Evolutionary conservation across 345 rosid species (phyloP).

Genomic region (Salix udensis): DNA sequence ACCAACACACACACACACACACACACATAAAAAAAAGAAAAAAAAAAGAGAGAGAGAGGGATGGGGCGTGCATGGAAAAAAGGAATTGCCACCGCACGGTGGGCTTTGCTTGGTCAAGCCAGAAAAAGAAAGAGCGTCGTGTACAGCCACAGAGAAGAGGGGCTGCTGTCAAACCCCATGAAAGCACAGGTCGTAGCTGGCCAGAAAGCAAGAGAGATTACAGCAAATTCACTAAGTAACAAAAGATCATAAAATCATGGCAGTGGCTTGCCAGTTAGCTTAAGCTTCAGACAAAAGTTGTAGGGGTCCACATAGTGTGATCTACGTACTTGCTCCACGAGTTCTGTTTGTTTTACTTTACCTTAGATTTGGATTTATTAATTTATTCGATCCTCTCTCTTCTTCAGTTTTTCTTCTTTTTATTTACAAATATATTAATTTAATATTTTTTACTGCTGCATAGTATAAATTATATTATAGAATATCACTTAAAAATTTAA

Average conservation of each 20-base stretch:
- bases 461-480: too few relatives aligned
- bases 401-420: too few relatives aligned
- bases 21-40: too few relatives aligned
- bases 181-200: not conserved
- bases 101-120: not conserved
- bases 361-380: not conserved
- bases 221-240: not conserved
- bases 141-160: not conserved
- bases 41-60: not conserved
- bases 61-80: not conserved
- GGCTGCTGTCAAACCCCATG: not conserved
- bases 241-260: not conserved
- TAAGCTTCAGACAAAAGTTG: not conserved
- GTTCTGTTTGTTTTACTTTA: not conserved
- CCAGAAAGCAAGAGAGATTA: not conserved
- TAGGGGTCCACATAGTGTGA: constrained; percentile 30
- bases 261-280: not conserved
- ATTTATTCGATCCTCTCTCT: not conserved
- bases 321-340: constrained; percentile 18
- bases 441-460: too few relatives aligned
- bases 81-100: not conserved
- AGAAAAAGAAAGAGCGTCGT: not conserved
- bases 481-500: too few relatives aligned
- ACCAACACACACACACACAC: too few relatives aligned
- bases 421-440: too few relatives aligned